Conservation (phyloP, 1,284 basidiomycete genomes). For the Coniophora puteana region DNA sequence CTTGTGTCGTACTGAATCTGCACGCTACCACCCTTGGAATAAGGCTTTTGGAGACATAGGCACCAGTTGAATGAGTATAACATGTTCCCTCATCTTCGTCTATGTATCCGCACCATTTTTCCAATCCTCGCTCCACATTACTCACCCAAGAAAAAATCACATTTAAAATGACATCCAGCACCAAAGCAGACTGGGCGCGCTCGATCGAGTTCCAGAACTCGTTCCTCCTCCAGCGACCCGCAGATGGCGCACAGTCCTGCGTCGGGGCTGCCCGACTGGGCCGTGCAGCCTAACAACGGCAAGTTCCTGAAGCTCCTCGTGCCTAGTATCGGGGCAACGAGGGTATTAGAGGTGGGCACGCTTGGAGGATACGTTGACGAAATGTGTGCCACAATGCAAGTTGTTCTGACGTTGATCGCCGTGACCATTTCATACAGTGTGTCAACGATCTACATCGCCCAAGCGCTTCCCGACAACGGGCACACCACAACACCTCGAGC, state of each 20-base stretch:
- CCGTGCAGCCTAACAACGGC: slow-evolving; percentile 37
- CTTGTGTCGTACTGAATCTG: too few species aligned
- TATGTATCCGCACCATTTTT: too few species aligned
- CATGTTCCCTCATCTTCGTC: too few species aligned
- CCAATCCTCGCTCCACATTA: too few species aligned
- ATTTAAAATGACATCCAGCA: too few species aligned
- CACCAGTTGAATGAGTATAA: too few species aligned
- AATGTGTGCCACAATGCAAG: background rate
- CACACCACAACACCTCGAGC: slow-evolving; percentile 40
- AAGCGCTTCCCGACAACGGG: slow-evolving; percentile 36
- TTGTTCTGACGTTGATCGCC: background rate
- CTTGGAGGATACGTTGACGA: slow-evolving; percentile 39
- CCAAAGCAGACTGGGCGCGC: slow-evolving; percentile 19
- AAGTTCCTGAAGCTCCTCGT: slow-evolving; percentile 38
- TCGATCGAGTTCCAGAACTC: slow-evolving; percentile 24
- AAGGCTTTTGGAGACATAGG: too few species aligned
- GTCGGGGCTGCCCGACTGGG: slow-evolving; percentile 14
- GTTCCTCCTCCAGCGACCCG: slow-evolving; percentile 16
- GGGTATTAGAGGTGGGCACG: slow-evolving; percentile 41
- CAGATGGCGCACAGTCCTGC: slow-evolving; percentile 12
- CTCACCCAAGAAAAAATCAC: too few species aligned
- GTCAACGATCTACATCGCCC: slow-evolving; percentile 42
- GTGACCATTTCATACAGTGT: too few species aligned
- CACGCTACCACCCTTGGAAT: too few species aligned
- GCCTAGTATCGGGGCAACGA: slow-evolving; percentile 32